Base-by-base conservation (phyloP, 805 yeast species). In the Teunomyces kruisii region DNA sequence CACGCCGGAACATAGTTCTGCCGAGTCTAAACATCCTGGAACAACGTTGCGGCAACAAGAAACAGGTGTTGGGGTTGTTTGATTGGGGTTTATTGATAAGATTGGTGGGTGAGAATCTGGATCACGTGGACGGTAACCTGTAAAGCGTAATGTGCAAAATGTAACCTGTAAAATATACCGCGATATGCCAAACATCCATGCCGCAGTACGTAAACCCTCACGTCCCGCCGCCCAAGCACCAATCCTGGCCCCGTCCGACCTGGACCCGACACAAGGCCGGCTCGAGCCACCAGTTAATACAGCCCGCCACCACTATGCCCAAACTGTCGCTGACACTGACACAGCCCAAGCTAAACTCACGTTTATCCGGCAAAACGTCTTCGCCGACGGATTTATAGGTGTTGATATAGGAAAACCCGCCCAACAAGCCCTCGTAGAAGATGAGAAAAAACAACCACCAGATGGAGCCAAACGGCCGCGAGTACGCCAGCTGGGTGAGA, bases 381-480 rank as follows among this genome's bases (percentile, higher is more conserved):
- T 88, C 95, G 30, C 85, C 76, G 1, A 91, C 91, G 12, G 80
- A 71, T 73, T 86, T 71, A 57, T 88, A 92, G 0, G 97, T 91
- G 59, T 92, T 91, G 43, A 89, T 94, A 60, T 92, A 92, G 13
- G 92, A 81, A 2, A 86, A 79, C 0, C 99, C 98, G 1, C 98
- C 99, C 9, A 92, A 72, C 15, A 94, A 72, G 0, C 98, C 94
- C 60, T 92, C 98, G 64, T 88, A 92, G 48, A 92, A 79, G 5
- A 89, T 76, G 26, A 91, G 61, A 0, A 75, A 7, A 70, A 88
- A 73, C 31, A 90, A 57, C 1, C 78, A 53, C 73, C 84, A 86
- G 2, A 92, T 78, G 31, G 68, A 75, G 2, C 84, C 79, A 14
- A 87, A 71, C 0, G 76, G 76, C 26, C 78, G 52, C 58, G 77